Percentiles rank a stretch among this genome's conserved stretches.
Conservation (phyloP, 768 basidiomycete genomes). For the Phaffia australis region DNA sequence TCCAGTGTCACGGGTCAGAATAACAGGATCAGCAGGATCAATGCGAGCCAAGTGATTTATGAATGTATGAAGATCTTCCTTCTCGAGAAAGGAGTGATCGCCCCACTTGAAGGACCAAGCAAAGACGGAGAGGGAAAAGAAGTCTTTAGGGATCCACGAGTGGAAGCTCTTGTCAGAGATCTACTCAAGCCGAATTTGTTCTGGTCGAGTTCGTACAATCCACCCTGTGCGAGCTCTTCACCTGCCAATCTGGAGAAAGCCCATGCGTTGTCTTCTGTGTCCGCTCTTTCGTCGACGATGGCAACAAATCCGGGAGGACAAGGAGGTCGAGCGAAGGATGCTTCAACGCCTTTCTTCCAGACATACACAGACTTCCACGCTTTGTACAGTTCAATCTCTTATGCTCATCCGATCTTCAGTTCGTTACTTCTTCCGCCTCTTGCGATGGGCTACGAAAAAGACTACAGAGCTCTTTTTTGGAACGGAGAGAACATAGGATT, state of each 20-base stretch:
- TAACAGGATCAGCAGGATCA: background rate
- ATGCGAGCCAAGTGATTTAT: conserved; percentile 48
- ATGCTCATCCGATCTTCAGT: conserved; percentile 65
- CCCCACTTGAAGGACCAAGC: conserved; percentile 18
- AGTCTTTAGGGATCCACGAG: conserved; percentile 65
- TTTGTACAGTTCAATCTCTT: conserved; percentile 84
- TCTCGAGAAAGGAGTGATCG: conserved; percentile 61
- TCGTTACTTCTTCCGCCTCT: conserved; percentile 60
- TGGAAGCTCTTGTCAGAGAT: conserved; percentile 51
- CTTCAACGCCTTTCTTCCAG: conserved; percentile 71
- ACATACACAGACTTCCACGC: conserved; percentile 84
- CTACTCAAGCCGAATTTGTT: conserved; percentile 48
- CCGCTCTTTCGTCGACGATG: conserved; percentile 37
- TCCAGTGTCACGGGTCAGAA: background rate
- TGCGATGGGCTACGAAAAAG: conserved; percentile 52
- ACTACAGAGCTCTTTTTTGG: conserved; percentile 79
- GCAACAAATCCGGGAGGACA: too few species aligned
- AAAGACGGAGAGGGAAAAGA: conserved; percentile 41
- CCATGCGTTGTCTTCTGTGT: conserved; percentile 46
- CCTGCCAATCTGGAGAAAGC: conserved; percentile 46
- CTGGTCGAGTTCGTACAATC: background rate
- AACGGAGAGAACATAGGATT: conserved; percentile 57
- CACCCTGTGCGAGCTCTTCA: conserved; percentile 25
- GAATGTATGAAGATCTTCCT: conserved; percentile 88
- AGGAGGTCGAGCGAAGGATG: background rate